Evolutionary conservation across 192 early-diverging fungal genomes (phyloP).

Genomic region (Backusella westeae): DNA sequence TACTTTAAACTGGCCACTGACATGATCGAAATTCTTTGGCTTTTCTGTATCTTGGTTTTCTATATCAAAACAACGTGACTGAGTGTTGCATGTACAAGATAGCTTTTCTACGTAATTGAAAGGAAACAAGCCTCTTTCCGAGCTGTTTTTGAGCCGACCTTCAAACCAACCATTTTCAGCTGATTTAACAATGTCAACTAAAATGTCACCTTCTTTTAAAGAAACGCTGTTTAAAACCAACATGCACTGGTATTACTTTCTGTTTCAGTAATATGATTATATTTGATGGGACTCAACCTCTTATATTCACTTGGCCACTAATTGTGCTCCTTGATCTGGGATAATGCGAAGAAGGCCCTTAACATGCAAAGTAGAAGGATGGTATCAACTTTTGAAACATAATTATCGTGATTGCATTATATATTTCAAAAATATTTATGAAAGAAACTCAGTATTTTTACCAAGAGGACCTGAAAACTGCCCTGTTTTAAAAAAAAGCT

Average conservation of each 20-base stretch:
- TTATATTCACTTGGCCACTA: too few relatives aligned
- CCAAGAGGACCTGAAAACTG: too few relatives aligned
- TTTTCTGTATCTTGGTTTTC: background rate
- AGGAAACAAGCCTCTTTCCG: conserved; percentile 52
- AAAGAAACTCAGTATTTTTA: background rate
- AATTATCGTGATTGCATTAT: background rate
- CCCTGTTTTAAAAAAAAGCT: too few relatives aligned
- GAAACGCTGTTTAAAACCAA: background rate
- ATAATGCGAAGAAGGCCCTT: too few relatives aligned
- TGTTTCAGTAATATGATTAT: background rate
- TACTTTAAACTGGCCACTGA: background rate
- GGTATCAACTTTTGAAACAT: background rate
- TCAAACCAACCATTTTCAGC: conserved; percentile 55
- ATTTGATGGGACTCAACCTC: background rate
- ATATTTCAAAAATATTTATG: background rate
- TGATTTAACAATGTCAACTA: conserved; percentile 46
- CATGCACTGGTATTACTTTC: background rate
- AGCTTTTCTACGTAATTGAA: conserved; percentile 53
- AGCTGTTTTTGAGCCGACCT: conserved; percentile 44
- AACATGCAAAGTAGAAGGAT: background rate
- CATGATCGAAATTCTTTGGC: background rate
- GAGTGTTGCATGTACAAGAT: background rate
- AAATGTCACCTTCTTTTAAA: conserved; percentile 42
- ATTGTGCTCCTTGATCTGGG: too few relatives aligned
- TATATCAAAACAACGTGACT: background rate